Percentiles rank a stretch among this genome's conserved stretches.
phyloP scores from a whole-genome alignment of 345 rosid species.

The Aegle marmelos region DNA sequence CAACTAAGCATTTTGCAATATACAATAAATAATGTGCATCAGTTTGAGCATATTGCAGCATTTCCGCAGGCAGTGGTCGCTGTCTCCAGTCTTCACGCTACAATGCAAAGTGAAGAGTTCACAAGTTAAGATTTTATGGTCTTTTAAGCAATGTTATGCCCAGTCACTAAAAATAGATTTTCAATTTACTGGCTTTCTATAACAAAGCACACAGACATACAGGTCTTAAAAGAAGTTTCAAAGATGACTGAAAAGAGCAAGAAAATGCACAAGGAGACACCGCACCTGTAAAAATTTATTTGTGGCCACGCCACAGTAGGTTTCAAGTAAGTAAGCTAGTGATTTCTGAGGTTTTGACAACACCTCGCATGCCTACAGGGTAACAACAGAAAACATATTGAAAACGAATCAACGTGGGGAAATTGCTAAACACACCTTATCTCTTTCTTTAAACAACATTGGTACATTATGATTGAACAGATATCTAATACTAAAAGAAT shows the following conservation, averaged over 20 bases:
- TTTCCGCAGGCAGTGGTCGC: constrained; percentile 73
- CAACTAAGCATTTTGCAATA: constrained; percentile 57
- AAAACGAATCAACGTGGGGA: neutral
- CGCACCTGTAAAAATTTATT: constrained; percentile 85
- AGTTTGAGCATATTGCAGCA: constrained; percentile 74
- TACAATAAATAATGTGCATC: constrained; percentile 84
- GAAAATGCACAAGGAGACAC: constrained; percentile 2
- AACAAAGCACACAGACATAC: neutral
- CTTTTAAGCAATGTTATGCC: neutral
- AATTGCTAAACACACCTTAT: neutral
- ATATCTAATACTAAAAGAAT: neutral
- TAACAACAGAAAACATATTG: constrained; percentile 15
- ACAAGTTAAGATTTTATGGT: neutral
- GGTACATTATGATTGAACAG: neutral
- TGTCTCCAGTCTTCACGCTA: constrained; percentile 99
- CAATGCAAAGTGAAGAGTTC: constrained; percentile 17
- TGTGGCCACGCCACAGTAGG: constrained; percentile 69
- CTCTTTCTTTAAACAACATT: neutral
- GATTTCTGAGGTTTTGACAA: constrained; percentile 87
- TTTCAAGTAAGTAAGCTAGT: constrained; percentile 82
- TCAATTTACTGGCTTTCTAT: neutral
- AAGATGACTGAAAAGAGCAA: constrained; percentile 3
- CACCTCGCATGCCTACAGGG: constrained; percentile 77
- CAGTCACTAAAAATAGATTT: neutral
- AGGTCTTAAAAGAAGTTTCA: neutral